These are phyloP conservation scores for Bimuria novae-zelandiae DNA, from an alignment of 2,329 filamentous ascomycete genomes.

Conservation along the genomic window DNA sequence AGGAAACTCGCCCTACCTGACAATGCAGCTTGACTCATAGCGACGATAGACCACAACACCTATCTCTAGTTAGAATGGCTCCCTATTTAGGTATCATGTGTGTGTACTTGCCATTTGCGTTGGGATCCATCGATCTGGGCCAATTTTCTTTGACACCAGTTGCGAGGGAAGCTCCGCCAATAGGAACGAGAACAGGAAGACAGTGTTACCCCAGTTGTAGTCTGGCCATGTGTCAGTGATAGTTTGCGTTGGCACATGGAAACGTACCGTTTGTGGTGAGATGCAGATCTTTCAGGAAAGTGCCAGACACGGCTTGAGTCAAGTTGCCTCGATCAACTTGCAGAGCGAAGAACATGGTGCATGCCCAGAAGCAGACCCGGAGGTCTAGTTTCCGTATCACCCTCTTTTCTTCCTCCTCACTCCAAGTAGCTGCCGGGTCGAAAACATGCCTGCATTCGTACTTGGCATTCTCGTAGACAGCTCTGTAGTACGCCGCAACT, in stretches of 20 bases:
- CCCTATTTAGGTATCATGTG: neutral
- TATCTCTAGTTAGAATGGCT: neutral
- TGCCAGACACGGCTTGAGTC: neutral
- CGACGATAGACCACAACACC: conserved; percentile 14
- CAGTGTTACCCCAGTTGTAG: conserved; percentile 31
- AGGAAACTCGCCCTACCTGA: conserved; percentile 13
- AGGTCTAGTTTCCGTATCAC: conserved; percentile 7
- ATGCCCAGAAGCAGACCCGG: conserved; percentile 11
- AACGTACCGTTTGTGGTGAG: conserved; percentile 3
- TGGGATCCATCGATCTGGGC: conserved; percentile 47
- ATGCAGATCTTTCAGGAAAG: neutral
- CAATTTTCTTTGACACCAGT: conserved; percentile 47
- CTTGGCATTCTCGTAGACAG: conserved; percentile 59
- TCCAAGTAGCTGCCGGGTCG: conserved; percentile 54
- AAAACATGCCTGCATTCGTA: conserved; percentile 57
- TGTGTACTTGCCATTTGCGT: conserved; percentile 33
- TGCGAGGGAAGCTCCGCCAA: conserved; percentile 47
- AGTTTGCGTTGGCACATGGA: neutral
- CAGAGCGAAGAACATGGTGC: conserved; percentile 9
- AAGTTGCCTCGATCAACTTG: conserved; percentile 13
- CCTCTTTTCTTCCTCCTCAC: conserved; percentile 49
- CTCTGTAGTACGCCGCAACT: conserved; percentile 59
- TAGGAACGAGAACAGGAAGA: conserved; percentile 82
- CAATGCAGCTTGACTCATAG: conserved; percentile 12
- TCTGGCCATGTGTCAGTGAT: conserved; percentile 11